phyloP scores from a whole-genome alignment of 2,329 filamentous ascomycete genomes.

The Colletotrichum tropicale region DNA sequence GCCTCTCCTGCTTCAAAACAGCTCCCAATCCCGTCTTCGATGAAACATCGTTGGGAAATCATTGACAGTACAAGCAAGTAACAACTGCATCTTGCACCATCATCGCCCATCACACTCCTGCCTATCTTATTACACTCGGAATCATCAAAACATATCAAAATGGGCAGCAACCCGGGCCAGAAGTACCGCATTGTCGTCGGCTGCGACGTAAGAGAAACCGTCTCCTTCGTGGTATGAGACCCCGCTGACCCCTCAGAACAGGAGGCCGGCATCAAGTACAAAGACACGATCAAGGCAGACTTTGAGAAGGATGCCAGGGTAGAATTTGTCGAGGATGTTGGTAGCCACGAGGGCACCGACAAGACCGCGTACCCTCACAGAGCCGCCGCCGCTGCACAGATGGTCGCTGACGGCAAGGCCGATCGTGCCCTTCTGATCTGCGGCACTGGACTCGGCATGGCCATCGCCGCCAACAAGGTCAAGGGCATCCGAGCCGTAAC shows the following conservation, averaged over 20 bases:
- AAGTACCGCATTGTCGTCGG: constrained; percentile 59
- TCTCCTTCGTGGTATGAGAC: not conserved
- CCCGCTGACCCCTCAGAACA: constrained; percentile 21
- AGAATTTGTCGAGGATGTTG: constrained; percentile 73
- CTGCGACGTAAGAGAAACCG: constrained; percentile 50
- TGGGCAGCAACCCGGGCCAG: constrained; percentile 27
- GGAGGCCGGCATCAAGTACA: constrained; percentile 80
- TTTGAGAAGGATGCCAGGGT: constrained; percentile 73
- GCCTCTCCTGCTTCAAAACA: not conserved
- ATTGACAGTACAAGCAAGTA: not conserved
- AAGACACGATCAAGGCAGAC: constrained; percentile 76
- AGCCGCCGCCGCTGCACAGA: constrained; percentile 72
- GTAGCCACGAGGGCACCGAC: constrained; percentile 68
- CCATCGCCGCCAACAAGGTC: constrained; percentile 89
- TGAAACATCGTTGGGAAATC: not conserved
- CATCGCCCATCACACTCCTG: not conserved
- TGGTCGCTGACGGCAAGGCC: constrained; percentile 66
- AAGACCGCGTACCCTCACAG: constrained; percentile 84
- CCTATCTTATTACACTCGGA: not conserved
- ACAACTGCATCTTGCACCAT: not conserved
- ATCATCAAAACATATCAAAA: not conserved
- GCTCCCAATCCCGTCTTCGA: not conserved
- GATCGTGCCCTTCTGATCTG: constrained; percentile 85
- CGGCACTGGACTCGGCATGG: constrained; percentile 85
- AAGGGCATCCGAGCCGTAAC: constrained; percentile 86